A percentile compares a stretch with the other conserved stretches of the same genome.
Evolutionary conservation across 1,284 basidiomycete species (phyloP).

Genomic region (Phylloporus sp.): DNA sequence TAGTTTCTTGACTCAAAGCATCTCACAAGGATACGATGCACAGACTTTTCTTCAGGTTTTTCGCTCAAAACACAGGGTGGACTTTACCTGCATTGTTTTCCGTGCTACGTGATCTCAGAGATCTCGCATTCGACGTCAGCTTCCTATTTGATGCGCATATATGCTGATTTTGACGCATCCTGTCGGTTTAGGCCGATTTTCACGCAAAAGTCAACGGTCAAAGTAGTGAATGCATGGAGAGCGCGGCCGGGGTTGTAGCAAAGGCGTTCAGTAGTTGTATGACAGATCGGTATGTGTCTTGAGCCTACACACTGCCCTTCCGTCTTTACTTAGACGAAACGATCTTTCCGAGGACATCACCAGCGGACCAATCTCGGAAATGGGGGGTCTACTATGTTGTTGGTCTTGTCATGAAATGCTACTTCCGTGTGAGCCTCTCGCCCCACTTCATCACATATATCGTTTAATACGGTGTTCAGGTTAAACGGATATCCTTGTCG

Average conservation of each 20-base stretch:
- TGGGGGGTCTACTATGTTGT: constrained; percentile 97
- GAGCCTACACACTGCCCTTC: not conserved
- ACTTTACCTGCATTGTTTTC: constrained; percentile 82
- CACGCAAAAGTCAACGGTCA: constrained; percentile 65
- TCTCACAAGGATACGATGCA: constrained; percentile 1
- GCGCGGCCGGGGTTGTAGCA: constrained; percentile 88
- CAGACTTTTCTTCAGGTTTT: constrained; percentile 80
- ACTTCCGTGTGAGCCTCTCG: constrained; percentile 79
- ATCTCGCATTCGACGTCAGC: constrained; percentile 78
- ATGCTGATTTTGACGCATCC: constrained; percentile 2
- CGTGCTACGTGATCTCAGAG: constrained; percentile 79
- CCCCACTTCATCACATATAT: constrained; percentile 2
- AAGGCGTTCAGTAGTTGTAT: constrained; percentile 94
- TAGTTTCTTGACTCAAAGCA: not conserved
- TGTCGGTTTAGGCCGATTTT: constrained; percentile 65
- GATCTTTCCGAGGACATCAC: constrained; percentile 58
- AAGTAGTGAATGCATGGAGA: constrained; percentile 83
- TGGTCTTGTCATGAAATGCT: constrained; percentile 89
- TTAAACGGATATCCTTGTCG: constrained; percentile 89
- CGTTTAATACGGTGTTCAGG: constrained; percentile 50
- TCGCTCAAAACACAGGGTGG: constrained; percentile 82
- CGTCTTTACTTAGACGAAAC: constrained; percentile 9
- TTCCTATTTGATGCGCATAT: not conserved
- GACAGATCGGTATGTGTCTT: constrained; percentile 76
- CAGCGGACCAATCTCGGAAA: constrained; percentile 81